phyloP scores from a whole-genome alignment of 257 asterid genomes.

The Scutellaria barbata region DNA sequence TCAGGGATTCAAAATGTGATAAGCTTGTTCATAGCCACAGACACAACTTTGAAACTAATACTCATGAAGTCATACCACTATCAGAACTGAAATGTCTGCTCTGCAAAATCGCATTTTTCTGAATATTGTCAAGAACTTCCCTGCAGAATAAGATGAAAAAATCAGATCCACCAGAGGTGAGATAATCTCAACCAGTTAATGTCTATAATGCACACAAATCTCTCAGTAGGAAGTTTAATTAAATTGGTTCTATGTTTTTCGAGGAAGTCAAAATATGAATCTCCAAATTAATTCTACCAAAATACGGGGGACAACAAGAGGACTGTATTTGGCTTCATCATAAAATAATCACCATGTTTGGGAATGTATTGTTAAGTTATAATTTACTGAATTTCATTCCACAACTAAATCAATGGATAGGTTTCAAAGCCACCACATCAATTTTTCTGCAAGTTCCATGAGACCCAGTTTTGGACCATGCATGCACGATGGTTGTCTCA shows the following conservation, averaged over 20 bases:
- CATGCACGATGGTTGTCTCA: background rate
- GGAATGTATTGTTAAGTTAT: background rate
- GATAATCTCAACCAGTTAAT: background rate
- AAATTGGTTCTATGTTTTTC: background rate
- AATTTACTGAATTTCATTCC: background rate
- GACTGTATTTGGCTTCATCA: background rate
- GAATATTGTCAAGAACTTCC: constrained; percentile 42
- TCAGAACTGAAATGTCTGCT: constrained; percentile 71
- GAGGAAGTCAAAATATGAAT: background rate
- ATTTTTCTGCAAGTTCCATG: background rate
- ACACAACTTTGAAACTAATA: constrained; percentile 8
- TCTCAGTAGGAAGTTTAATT: background rate
- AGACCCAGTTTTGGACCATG: background rate
- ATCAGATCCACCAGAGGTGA: constrained; percentile 16
- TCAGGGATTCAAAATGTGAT: no score
- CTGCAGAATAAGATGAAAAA: constrained; percentile 44
- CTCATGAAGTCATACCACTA: constrained; percentile 50
- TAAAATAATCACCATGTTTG: background rate
- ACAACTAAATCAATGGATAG: constrained; percentile 11
- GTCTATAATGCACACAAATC: background rate
- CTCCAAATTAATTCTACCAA: background rate
- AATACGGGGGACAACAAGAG: background rate
- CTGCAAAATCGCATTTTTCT: constrained; percentile 41
- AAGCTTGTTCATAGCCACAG: background rate
- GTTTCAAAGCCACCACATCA: background rate